Evolutionary conservation across 257 asterid species (phyloP).

Genomic region (Lavandula angustifolia): DNA sequence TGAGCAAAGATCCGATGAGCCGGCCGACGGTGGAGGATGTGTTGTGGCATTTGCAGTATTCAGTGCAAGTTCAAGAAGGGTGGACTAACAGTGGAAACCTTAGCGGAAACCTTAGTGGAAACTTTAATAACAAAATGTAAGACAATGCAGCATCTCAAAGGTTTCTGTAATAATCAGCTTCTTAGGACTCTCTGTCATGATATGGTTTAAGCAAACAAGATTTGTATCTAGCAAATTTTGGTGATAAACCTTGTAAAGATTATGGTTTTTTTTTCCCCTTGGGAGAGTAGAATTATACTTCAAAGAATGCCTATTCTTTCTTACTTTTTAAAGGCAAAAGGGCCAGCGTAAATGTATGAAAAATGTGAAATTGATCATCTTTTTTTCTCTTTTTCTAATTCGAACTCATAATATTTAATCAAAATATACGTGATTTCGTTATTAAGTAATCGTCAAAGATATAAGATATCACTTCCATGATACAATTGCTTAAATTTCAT

Average conservation of each 20-base stretch:
- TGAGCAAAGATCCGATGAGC: slow-evolving; percentile 55
- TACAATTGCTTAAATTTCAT: too few species aligned
- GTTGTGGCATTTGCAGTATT: slow-evolving; percentile 98
- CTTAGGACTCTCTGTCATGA: slow-evolving; percentile 15
- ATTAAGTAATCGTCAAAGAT: too few species aligned
- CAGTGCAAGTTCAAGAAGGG: slow-evolving; percentile 97
- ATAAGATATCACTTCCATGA: too few species aligned
- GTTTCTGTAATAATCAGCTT: slow-evolving; percentile 5
- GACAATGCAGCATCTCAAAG: slow-evolving; percentile 13
- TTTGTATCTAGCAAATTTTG: slow-evolving; percentile 35
- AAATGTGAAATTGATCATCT: too few species aligned
- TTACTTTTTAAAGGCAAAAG: not conserved
- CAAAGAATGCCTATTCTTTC: not conserved
- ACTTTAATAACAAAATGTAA: slow-evolving; percentile 53
- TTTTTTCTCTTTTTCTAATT: too few species aligned
- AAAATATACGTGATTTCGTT: too few species aligned
- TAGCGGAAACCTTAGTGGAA: slow-evolving; percentile 60
- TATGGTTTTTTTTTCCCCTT: not conserved
- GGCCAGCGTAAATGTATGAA: too few species aligned
- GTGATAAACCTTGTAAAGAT: slow-evolving; percentile 17
- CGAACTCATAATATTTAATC: too few species aligned
- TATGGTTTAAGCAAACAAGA: not conserved
- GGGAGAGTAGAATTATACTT: not conserved
- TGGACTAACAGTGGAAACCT: slow-evolving; percentile 84
- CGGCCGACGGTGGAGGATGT: slow-evolving; percentile 93